Evolutionary conservation across 805 yeast species (phyloP), one percentile per base, ranked within the genome.

Genomic region (Cyberlindnera saturnus): DNA sequence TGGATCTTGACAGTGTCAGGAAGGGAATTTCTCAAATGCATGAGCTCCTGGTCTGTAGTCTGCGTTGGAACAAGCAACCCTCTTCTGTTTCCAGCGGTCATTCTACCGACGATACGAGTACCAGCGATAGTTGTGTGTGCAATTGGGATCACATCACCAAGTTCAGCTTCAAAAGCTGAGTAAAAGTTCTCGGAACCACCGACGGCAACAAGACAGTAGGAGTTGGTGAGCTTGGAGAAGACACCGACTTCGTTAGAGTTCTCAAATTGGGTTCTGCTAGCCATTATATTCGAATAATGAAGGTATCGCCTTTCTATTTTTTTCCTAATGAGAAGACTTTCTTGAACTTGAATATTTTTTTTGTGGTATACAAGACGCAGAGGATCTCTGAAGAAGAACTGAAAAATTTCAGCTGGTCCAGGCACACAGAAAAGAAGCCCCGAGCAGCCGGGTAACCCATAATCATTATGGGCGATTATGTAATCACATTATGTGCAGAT

Each of bases 101-200:
- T 85, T 67, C 99, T 79, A 60, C 99, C 99, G 48, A 93, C 84
- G 52, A 93, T 93, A 70, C 99, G 83, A 59, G 96, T 90, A 56
- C 99, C 99, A 29, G 97, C 97, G 57, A 93, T 93, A 46, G 99
- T 93, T 42, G 98, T 88, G 63, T 93, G 96, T 50, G 87, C 93
- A 59, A 93, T 87, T 42, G 99, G 99, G 50, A 93, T 81, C 41
- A 88, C 89, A 67, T 90, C 98, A 48, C 97, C 97, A 51, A 95
- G 73, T 67, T 93, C 96, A 41, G 96, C 96, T 73, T 93, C 99
- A 63, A 93, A 91, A 26, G 97, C 96, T 44, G 97, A 89, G 66
- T 83, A 86, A 55, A 81, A 80, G 63, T 81, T 81, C 62, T 80
- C 85, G 36, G 97, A 89, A 28, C 97, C 99, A 49, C 99, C 98